phyloP scores from a whole-genome alignment of 148 eudicot genomes.

The Vaccinium myrtillus region DNA sequence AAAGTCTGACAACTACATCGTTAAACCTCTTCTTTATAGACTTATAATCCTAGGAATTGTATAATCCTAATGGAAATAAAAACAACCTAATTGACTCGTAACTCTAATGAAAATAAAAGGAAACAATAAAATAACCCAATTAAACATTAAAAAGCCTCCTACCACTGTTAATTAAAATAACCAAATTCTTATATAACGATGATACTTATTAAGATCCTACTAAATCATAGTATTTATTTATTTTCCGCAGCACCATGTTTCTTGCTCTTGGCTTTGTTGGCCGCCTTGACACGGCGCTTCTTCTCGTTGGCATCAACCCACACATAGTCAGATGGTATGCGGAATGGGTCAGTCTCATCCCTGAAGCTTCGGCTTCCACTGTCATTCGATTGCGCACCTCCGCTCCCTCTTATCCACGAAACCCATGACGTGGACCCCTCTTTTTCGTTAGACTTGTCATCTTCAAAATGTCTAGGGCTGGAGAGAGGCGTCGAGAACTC shows the following conservation, averaged over 20 bases:
- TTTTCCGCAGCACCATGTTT: slow-evolving; percentile 23
- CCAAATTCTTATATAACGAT: too few relatives aligned
- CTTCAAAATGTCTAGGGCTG: slow-evolving; percentile 79
- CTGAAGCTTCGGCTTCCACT: slow-evolving; percentile 47
- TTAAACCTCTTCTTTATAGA: too few relatives aligned
- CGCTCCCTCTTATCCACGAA: slow-evolving; percentile 84
- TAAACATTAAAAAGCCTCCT: too few relatives aligned
- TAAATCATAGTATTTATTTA: too few relatives aligned
- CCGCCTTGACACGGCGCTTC: slow-evolving; percentile 83
- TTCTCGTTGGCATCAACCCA: slow-evolving; percentile 95
- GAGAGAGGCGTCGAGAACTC: slow-evolving; percentile 92
- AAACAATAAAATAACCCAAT: too few relatives aligned
- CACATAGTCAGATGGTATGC: slow-evolving; percentile 77
- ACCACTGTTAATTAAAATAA: too few relatives aligned
- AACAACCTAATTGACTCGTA: too few relatives aligned
- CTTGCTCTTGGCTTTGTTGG: slow-evolving; percentile 80
- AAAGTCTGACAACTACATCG: too few relatives aligned
- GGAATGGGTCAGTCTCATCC: slow-evolving; percentile 80
- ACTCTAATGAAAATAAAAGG: too few relatives aligned
- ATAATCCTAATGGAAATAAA: too few relatives aligned
- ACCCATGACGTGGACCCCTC: slow-evolving; percentile 78
- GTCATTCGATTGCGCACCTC: slow-evolving; percentile 63
- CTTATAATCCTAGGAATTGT: too few relatives aligned
- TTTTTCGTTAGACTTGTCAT: slow-evolving; percentile 58
- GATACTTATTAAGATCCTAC: too few relatives aligned